These are phyloP conservation scores for Syncephalastrum contaminatum DNA, from an alignment of 371 early-diverging fungal genomes.

Conservation along the genomic window DNA sequence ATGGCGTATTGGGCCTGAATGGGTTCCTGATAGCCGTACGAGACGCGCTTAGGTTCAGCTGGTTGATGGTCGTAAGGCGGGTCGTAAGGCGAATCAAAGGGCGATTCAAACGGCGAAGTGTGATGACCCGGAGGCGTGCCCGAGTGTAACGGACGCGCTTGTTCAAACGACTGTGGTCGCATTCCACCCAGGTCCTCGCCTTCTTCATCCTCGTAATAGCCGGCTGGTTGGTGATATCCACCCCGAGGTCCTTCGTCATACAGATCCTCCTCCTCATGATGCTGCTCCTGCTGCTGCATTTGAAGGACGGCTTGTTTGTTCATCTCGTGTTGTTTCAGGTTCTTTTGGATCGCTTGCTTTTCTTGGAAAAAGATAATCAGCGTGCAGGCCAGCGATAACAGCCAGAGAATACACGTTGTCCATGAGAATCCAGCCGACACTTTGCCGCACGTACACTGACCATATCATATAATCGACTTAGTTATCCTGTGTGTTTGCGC, in stretches of 20 bases:
- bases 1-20: constrained; percentile 3
- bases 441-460: constrained; percentile 41
- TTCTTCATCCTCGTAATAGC: constrained; percentile 21
- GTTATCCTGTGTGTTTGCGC: neutral
- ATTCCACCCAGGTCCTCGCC: constrained; percentile 20
- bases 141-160: constrained; percentile 21
- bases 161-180: constrained; percentile 25
- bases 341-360: constrained; percentile 39
- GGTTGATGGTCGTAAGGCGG: constrained; percentile 11
- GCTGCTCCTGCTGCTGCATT: constrained; percentile 17
- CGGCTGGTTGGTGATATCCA: constrained; percentile 10
- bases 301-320: constrained; percentile 28
- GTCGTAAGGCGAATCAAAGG: constrained; percentile 28
- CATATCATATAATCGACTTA: neutral
- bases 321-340: constrained; percentile 37
- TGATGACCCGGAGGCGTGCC: constrained; percentile 11
- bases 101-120: constrained; percentile 12
- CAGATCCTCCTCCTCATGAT: constrained; percentile 14
- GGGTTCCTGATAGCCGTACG: constrained; percentile 8
- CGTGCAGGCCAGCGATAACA: constrained; percentile 28
- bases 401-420: constrained; percentile 46
- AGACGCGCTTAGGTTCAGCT: constrained; percentile 3
- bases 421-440: constrained; percentile 43
- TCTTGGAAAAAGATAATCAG: constrained; percentile 39
- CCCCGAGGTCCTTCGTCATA: constrained; percentile 6